Base-by-base conservation (phyloP, 2,329 filamentous ascomycete species). In the Paecilomyces formosus region DNA sequence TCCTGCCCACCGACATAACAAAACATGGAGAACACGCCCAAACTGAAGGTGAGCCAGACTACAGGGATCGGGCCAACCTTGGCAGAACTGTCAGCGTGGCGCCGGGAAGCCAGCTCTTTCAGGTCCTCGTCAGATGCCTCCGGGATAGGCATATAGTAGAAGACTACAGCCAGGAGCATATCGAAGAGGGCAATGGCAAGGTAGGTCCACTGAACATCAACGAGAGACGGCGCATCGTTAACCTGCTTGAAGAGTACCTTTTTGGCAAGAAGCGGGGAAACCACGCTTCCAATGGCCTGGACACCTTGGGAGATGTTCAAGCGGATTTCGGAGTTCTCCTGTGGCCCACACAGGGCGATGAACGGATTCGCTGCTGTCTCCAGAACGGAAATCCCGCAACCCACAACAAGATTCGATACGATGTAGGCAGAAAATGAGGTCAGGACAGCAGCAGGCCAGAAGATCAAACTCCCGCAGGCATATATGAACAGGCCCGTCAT, bases 161-260 rank as follows among this genome's bases (percentile, higher is more conserved):
- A 86, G 2, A 78, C 76, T 9, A 86, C 74, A 1, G 84, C 84
- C 12, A 87, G 74, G 3, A 81, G 69, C 53, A 85, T 76, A 28
- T 82, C 84, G 64, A 86, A 85, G 12, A 87, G 76, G 0, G 83
- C 79, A 58, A 87, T 86, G 7, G 82, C 85, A 2, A 87, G 79
- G 60, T 87, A 87, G 0, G 84, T 80, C 83, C 84, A 87, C 66
- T 87, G 85, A 1, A 85, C 83, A 57, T 84, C 78, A 58, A 86
- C 81, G 26, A 87, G 68, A 9, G 78, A 80, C 0, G 78, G 74
- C 0, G 81, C 80, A 58, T 81, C 73, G 3, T 68, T 68, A 1
- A 78, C 73, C n/a, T 71, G 68, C 35, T 75, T 78, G 71, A 86
- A 85, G 28, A 87, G 76, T 0, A 84, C 83, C 57, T 81, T 81